Evolutionary conservation across 176 grass and related monocot genomes (phyloP), one percentile per base, ranked within the genome.

Genomic region (Oryza meyeriana): DNA sequence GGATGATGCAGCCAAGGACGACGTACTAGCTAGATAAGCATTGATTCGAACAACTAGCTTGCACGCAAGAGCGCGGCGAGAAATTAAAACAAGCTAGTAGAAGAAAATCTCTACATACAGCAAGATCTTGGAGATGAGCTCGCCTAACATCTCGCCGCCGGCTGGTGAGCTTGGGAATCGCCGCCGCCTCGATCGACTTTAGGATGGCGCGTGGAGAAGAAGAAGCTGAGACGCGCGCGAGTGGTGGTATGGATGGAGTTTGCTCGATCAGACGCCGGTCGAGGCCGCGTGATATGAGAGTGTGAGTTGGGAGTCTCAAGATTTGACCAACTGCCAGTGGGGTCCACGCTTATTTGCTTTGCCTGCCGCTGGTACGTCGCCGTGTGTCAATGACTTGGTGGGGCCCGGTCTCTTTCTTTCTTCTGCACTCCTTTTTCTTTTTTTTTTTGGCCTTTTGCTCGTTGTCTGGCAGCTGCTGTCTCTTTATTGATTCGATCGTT

Each of bases 111-210:
- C 11, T 9, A 52, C 82, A 77, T 77, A 77, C 64, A 84, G 82
- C 26, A 84, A 27, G 47, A 84, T 58, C 82, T 38, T 61, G 63
- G 73, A 84, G 61, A 77, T 44, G 72, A 77, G 63, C 45, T 25
- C 64, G 1, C 73, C 73, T 33, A 84, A 28, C 82, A 84, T 84
- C 33, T 58, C 74, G 59, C 48, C 61, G 73, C 33, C 18, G 33
- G 81, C 20, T 20, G 52, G 20, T 24, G 2, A 4, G 52, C 5
- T 57, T 10, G 1, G 22, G 20, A 24, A 24, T 24, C 52, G 14
- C 47, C 6, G 14, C 45, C 16, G n/a, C 8, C 38, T 50, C 45
- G 45, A 50, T 50, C 45, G 16, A 50, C 16, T 3, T 48, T 16
- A 0, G 3, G 44, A 48, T 4, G 44, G 41, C 11, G 11, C 41